These are phyloP conservation scores for Neopestalotiopsis clavispora DNA, from an alignment of 2,329 filamentous ascomycete species.

Conservation along the genomic window DNA sequence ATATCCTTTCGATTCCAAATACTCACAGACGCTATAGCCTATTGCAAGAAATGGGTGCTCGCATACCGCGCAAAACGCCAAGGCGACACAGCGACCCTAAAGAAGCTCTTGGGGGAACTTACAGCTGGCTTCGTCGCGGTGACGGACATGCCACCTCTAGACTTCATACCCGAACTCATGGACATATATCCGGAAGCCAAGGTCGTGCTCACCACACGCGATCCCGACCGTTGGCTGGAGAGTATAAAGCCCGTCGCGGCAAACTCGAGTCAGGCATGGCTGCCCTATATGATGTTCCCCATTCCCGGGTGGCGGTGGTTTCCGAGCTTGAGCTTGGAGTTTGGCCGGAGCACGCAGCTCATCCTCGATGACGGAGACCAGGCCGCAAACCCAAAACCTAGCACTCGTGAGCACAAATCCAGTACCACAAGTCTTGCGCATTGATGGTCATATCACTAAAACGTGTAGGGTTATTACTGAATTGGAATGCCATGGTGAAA, in stretches of 20 bases:
- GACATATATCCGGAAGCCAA: slow-evolving; percentile 40
- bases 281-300: slow-evolving; percentile 9
- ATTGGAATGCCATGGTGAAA: slow-evolving; percentile 22
- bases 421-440: too few species aligned
- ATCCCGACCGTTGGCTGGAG: slow-evolving; percentile 32
- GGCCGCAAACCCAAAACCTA: slow-evolving; percentile 5
- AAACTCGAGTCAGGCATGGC: slow-evolving; percentile 6
- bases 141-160: slow-evolving; percentile 42
- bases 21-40: neutral
- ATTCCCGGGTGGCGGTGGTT: slow-evolving; percentile 18
- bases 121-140: slow-evolving; percentile 43
- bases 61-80: slow-evolving; percentile 11
- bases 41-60: slow-evolving; percentile 16
- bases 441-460: neutral
- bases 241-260: slow-evolving; percentile 21
- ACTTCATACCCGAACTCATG: slow-evolving; percentile 41
- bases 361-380: neutral
- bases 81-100: neutral
- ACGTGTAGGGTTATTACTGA: neutral
- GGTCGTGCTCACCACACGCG: slow-evolving; percentile 40
- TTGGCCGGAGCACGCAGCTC: neutral
- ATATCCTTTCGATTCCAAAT: neutral
- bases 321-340: slow-evolving; percentile 2
- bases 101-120: slow-evolving; percentile 26
- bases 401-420: neutral